Evolutionary conservation across 2,329 filamentous ascomycete species (phyloP).

Genomic region (Reticulascus tulasneorum): DNA sequence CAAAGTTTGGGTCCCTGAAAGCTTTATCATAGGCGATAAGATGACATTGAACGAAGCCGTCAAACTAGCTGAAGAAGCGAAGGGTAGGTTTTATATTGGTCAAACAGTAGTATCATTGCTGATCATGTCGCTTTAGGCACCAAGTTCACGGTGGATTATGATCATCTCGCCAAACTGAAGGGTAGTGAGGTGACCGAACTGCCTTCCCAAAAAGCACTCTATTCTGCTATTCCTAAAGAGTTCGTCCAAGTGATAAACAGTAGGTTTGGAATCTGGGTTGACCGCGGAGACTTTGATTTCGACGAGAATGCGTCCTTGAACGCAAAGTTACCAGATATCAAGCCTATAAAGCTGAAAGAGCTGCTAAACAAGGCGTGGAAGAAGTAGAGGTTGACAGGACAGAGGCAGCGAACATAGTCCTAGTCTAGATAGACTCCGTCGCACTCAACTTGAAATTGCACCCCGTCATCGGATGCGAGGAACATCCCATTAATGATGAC

Average conservation of each 20-base stretch:
- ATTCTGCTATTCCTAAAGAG: constrained; percentile 8
- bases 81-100: constrained; percentile 28
- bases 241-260: no score
- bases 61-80: constrained; percentile 27
- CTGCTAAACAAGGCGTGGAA: neutral
- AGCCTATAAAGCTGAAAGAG: neutral
- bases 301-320: constrained; percentile 7
- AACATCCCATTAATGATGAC: no score
- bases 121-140: no score
- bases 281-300: no score
- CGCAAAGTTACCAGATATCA: neutral
- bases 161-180: constrained; percentile 26
- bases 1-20: constrained; percentile 33
- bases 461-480: no score
- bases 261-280: no score
- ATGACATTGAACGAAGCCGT: constrained; percentile 41
- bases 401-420: no score
- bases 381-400: no score
- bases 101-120: no score
- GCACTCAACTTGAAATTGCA: no score
- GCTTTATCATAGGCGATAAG: constrained; percentile 31
- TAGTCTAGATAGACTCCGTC: no score
- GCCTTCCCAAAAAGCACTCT: constrained; percentile 13
- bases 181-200: constrained; percentile 27
- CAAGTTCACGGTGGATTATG: constrained; percentile 28